Evolutionary conservation across 768 basidiomycete species (phyloP), one percentile per base, ranked within the genome.

Genomic region (Chalciporus sphaerocephalus): DNA sequence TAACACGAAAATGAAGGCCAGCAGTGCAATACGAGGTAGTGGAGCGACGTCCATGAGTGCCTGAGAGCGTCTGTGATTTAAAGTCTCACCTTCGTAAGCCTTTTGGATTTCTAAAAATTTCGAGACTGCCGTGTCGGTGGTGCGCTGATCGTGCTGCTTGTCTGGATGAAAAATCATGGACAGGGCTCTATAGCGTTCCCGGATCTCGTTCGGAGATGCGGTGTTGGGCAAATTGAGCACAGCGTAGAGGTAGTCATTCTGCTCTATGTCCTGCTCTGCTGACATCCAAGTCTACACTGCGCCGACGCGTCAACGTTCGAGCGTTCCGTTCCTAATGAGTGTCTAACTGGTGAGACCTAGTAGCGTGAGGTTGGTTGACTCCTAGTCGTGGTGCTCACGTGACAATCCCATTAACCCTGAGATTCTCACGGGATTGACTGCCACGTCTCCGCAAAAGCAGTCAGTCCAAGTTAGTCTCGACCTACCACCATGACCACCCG

Each of bases 111-210:
- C 80, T 15, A 85, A 72, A 51, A 92, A 92, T 40, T 76, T 77
- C 24, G 74, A 71, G 20, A 80, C 76, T 1, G 91, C 88, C 1
- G 78, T 73, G 39, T 68, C 73, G 57, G 78, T 81, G 48, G 73
- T 65, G 15, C 62, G 61, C 42, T 78, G 75, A 57, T 80, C 78
- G 17, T 71, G 74, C 48, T 92, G 87, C 59, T 84, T 85, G 74
- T 95, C 91, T 1, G 91, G 91, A 55, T 95, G 91, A 52, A 87
- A 90, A 16, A 85, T 68, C 22, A 92, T 74, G 4, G 90, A 91
- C 21, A 92, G 64, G 5, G 78, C 61, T 33, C 78, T 72, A 62
- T 91, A 87, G 27, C 82, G 74, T 45, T 90, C 87, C 39, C 87
- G 74, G 48, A 92, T 83, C 56, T 91, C 86, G 38, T 69, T 68